Evolutionary conservation across 2,329 filamentous ascomycete genomes (phyloP).

Genomic region (Talaromyces sp.): DNA sequence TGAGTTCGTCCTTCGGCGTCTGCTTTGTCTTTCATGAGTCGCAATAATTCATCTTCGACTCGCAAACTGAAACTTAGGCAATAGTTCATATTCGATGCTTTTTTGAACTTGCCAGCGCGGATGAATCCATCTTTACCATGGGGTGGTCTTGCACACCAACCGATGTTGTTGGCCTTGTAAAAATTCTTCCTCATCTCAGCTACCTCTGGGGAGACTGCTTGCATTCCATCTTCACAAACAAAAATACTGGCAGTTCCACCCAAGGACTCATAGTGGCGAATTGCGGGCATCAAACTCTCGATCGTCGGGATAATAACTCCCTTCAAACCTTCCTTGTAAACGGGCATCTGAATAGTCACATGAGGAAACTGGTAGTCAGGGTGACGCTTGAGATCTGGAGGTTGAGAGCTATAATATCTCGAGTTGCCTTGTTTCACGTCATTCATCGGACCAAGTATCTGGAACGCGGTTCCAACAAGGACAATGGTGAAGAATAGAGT

Average conservation of each 20-base stretch:
- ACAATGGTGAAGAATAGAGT: constrained; percentile 11
- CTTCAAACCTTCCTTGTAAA: constrained; percentile 77
- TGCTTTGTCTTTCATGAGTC: constrained; percentile 23
- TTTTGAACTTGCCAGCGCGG: constrained; percentile 54
- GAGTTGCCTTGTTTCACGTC: constrained; percentile 9
- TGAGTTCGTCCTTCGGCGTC: constrained; percentile 6
- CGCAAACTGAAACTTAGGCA: constrained; percentile 56
- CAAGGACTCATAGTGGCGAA: constrained; percentile 54
- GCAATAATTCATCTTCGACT: constrained; percentile 54
- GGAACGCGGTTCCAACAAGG: constrained; percentile 6
- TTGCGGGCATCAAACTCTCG: constrained; percentile 51
- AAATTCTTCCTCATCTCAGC: constrained; percentile 41
- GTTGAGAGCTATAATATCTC: constrained; percentile 9
- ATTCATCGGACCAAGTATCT: constrained; percentile 9
- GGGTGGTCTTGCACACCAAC: constrained; percentile 43
- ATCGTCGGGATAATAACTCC: constrained; percentile 60
- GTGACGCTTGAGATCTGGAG: constrained; percentile 7
- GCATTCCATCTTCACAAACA: constrained; percentile 36
- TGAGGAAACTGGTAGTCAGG: constrained; percentile 23
- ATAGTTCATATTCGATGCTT: constrained; percentile 58
- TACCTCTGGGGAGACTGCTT: constrained; percentile 34
- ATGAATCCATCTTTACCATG: constrained; percentile 43
- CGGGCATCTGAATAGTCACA: constrained; percentile 74
- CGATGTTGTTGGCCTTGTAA: constrained; percentile 46
- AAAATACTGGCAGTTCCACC: constrained; percentile 32